phyloP scores from a whole-genome alignment of 2,329 filamentous ascomycete species.

The Aspergillus sp. region DNA sequence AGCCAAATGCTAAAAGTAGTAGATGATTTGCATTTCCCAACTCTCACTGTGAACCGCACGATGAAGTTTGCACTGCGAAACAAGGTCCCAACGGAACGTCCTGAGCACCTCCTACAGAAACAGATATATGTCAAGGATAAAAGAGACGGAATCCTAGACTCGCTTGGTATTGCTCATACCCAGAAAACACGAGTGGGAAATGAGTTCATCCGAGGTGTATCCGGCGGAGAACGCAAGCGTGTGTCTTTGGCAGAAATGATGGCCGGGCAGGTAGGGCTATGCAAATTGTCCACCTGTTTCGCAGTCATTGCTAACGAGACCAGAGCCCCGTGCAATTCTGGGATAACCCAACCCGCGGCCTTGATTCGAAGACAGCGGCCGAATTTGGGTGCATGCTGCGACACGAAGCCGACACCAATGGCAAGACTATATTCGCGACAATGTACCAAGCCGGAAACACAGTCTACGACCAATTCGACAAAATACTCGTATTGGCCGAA shows the following conservation, averaged over 20 bases:
- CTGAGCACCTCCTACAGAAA: slow-evolving; percentile 15
- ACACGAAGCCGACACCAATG: slow-evolving; percentile 52
- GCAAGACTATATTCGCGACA: slow-evolving; percentile 52
- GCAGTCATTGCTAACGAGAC: background rate
- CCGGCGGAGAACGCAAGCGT: slow-evolving; percentile 60
- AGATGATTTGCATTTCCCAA: slow-evolving; percentile 65
- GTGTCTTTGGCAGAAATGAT: slow-evolving; percentile 56
- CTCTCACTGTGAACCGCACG: slow-evolving; percentile 64
- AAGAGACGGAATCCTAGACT: slow-evolving; percentile 25
- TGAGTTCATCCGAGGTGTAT: slow-evolving; percentile 57
- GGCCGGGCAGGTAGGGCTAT: slow-evolving; percentile 39
- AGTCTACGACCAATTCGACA: slow-evolving; percentile 62
- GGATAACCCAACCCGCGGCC: slow-evolving; percentile 58
- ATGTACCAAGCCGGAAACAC: slow-evolving; percentile 62
- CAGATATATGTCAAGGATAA: slow-evolving; percentile 24
- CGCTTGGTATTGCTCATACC: slow-evolving; percentile 41
- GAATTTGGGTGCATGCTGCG: slow-evolving; percentile 52
- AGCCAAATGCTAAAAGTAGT: background rate
- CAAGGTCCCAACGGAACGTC: slow-evolving; percentile 23
- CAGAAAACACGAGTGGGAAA: slow-evolving; percentile 58
- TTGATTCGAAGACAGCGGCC: slow-evolving; percentile 57
- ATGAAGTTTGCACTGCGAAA: slow-evolving; percentile 61
- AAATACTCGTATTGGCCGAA: slow-evolving; percentile 57
- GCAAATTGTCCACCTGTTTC: slow-evolving; percentile 10
- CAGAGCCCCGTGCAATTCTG: slow-evolving; percentile 51